Percentiles rank a stretch among this genome's conserved stretches.
Evolutionary conservation across 257 asterid genomes (phyloP).

Genomic region (Fraxinus anomala): DNA sequence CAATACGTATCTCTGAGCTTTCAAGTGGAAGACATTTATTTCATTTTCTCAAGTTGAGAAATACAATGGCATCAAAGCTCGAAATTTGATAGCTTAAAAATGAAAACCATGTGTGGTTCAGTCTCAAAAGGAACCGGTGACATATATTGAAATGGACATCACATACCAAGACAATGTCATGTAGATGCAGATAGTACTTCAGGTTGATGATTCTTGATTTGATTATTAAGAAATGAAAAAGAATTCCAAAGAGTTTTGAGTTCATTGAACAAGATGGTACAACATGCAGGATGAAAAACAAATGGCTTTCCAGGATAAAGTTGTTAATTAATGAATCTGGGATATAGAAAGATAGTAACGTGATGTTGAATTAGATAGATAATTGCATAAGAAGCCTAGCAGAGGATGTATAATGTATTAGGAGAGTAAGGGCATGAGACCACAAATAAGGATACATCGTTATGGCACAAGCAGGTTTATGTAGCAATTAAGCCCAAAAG

Average conservation of each 20-base stretch:
- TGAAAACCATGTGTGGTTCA: slow-evolving; percentile 5
- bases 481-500: not conserved
- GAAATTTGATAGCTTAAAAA: not conserved
- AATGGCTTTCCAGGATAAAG: not conserved
- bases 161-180: slow-evolving; percentile 10
- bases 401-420: not conserved
- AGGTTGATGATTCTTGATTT: not conserved
- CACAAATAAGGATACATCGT: not conserved
- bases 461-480: not conserved
- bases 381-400: not conserved
- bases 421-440: not conserved
- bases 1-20: slow-evolving; percentile 5
- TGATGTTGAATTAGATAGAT: not conserved
- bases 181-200: not conserved
- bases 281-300: not conserved
- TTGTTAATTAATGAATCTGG: not conserved
- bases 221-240: not conserved
- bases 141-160: slow-evolving; percentile 7
- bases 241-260: not conserved
- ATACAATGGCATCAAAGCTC: slow-evolving; percentile 16
- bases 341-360: not conserved
- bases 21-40: slow-evolving; percentile 13
- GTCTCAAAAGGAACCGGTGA: slow-evolving; percentile 7
- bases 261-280: not conserved
- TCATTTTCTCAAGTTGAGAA: not conserved